A percentile compares a stretch with the other conserved stretches of the same genome.
Evolutionary conservation across 352 stramenopile species (phyloP).

Genomic region (Globisporangium heterothallicum): DNA sequence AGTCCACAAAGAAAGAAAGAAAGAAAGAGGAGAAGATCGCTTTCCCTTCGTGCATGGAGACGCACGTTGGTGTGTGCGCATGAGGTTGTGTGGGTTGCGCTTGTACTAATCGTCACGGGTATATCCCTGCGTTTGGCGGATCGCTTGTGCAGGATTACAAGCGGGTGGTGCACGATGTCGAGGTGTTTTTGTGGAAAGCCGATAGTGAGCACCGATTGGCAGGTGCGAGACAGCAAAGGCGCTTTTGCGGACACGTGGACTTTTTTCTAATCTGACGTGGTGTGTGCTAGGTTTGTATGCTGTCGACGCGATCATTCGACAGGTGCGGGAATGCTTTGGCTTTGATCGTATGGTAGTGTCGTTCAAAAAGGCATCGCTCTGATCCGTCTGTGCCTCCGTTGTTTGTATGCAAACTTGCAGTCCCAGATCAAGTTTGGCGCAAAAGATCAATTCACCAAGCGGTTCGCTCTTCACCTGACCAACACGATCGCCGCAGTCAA

Average conservation of each 20-base stretch:
- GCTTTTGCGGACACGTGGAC: constrained; percentile 2
- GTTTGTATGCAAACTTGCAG: constrained; percentile 18
- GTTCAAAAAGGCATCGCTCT: not conserved
- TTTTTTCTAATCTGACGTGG: constrained; percentile 9
- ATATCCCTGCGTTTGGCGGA: constrained; percentile 14
- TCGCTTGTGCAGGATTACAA: constrained; percentile 64
- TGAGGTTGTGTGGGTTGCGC: constrained; percentile 8
- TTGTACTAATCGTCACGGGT: not conserved
- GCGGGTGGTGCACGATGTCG: constrained; percentile 81
- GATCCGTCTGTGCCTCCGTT: constrained; percentile 2
- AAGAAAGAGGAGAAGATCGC: no score
- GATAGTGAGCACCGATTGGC: constrained; percentile 76
- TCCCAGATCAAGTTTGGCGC: constrained; percentile 56
- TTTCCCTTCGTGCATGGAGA: no score
- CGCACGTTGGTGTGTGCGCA: not conserved
- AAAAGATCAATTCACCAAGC: constrained; percentile 73
- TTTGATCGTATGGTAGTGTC: not conserved
- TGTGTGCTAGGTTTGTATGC: constrained; percentile 61
- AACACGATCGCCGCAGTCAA: constrained; percentile 73
- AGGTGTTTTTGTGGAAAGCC: constrained; percentile 80
- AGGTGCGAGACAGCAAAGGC: constrained; percentile 25
- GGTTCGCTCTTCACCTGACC: constrained; percentile 67
- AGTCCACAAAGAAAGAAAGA: no score
- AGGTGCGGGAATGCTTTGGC: constrained; percentile 22
- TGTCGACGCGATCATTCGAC: constrained; percentile 80